These are phyloP conservation scores for Wickerhamomyces sp. DNA, from an alignment of 1,139 yeast genomes.

Conservation along the genomic window DNA sequence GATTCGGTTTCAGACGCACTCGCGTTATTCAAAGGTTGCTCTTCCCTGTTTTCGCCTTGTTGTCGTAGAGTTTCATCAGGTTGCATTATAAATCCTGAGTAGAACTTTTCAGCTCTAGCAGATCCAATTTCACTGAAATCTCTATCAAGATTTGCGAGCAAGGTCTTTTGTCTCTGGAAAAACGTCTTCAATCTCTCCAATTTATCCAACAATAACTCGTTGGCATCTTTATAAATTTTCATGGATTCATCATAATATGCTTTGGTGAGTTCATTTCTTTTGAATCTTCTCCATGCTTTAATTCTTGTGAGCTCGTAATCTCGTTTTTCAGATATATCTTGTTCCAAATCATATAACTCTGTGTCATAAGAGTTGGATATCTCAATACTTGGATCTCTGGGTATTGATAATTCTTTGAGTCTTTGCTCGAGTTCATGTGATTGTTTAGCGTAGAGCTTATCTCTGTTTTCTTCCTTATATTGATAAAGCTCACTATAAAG, in stretches of 20 bases:
- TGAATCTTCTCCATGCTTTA: slow-evolving; percentile 22
- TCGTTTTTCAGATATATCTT: slow-evolving; percentile 28
- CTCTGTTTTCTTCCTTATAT: slow-evolving; percentile 15
- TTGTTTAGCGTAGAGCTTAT: slow-evolving; percentile 7
- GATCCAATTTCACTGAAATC: slow-evolving; percentile 24
- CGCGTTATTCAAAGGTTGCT: too few species aligned
- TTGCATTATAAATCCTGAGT: slow-evolving; percentile 13
- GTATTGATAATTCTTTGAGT: background rate
- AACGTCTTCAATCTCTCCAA: slow-evolving; percentile 30
- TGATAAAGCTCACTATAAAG: slow-evolving; percentile 14
- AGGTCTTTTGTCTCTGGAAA: slow-evolving; percentile 25
- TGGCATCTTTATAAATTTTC: slow-evolving; percentile 25
- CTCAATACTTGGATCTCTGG: slow-evolving; percentile 10
- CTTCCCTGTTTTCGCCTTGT: background rate
- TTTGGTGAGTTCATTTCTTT: slow-evolving; percentile 22
- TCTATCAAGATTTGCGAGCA: slow-evolving; percentile 20
- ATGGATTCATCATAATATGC: slow-evolving; percentile 22
- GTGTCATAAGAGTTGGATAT: slow-evolving; percentile 2
- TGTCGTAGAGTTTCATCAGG: background rate
- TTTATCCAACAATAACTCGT: slow-evolving; percentile 24
- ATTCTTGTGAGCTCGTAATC: slow-evolving; percentile 28
- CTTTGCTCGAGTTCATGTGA: background rate
- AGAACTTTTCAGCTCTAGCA: slow-evolving; percentile 18
- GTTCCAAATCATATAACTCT: slow-evolving; percentile 14
- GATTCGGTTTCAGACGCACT: slow-evolving; percentile 19